Conservation (phyloP, 192 early-diverging fungal genomes). For the Helicostylum pulchrum region DNA sequence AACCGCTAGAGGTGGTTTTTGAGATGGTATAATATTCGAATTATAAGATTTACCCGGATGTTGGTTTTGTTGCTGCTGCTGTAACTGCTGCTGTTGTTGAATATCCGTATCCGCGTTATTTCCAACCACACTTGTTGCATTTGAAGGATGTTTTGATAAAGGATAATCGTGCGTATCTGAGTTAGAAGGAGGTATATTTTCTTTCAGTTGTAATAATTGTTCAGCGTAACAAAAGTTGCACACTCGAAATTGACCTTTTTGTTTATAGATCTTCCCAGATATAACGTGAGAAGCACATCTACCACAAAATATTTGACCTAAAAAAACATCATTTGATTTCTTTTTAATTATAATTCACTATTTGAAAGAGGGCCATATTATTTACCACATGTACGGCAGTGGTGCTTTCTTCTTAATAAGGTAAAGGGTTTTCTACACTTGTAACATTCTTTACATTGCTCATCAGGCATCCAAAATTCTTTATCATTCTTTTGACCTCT, state of each 20-base stretch:
- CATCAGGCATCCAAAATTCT: conserved; percentile 85
- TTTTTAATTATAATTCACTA: conserved; percentile 7
- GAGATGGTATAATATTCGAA: conserved; percentile 26
- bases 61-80: background rate
- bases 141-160: no score
- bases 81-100: background rate
- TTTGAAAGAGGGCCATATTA: background rate
- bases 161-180: no score
- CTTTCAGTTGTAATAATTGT: conserved; percentile 24
- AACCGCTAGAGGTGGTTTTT: conserved; percentile 28
- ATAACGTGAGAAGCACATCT: conserved; percentile 71
- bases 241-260: conserved; percentile 67
- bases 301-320: conserved; percentile 72
- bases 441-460: conserved; percentile 78
- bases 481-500: conserved; percentile 52
- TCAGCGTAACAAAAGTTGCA: conserved; percentile 63
- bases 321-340: background rate
- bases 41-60: conserved; percentile 1
- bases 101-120: background rate
- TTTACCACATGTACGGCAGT: conserved; percentile 80
- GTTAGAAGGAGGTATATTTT: no score
- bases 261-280: conserved; percentile 61
- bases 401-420: conserved; percentile 68
- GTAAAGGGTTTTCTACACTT: conserved; percentile 75
- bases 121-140: no score